These are phyloP conservation scores for Rossbeevera mucosa DNA, from an alignment of 768 basidiomycete species.

Conservation along the genomic window DNA sequence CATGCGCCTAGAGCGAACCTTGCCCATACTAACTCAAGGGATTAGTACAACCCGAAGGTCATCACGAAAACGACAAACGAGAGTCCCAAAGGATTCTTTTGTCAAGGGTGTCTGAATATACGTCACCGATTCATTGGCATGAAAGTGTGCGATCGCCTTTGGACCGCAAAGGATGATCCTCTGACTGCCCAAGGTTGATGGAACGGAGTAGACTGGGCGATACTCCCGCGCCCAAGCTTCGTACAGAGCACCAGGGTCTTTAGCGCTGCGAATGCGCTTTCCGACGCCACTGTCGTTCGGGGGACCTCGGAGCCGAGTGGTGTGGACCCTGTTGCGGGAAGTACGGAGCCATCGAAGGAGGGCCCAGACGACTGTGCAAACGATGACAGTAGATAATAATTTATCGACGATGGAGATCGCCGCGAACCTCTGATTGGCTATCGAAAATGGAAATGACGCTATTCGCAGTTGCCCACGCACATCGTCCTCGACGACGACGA, in stretches of 20 bases:
- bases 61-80: not conserved
- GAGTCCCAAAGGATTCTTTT: not conserved
- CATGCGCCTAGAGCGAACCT: not conserved
- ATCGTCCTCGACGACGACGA: conserved; percentile 11
- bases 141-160: not conserved
- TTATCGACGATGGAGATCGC: no score
- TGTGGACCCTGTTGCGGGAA: not conserved
- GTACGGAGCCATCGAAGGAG: not conserved
- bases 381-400: no score
- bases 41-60: not conserved
- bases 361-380: not conserved
- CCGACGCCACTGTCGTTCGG: not conserved
- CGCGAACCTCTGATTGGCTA: conserved; percentile 3
- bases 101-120: not conserved
- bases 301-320: not conserved
- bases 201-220: not conserved
- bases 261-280: not conserved
- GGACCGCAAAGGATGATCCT: not conserved
- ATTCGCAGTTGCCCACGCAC: conserved; percentile 7
- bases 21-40: not conserved
- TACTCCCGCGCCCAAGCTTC: not conserved
- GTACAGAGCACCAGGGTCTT: not conserved
- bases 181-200: not conserved
- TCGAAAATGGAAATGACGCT: conserved; percentile 9
- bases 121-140: not conserved